Evolutionary conservation across 2,329 filamentous ascomycete genomes (phyloP).

Genomic region (Nigrospora oryzae): DNA sequence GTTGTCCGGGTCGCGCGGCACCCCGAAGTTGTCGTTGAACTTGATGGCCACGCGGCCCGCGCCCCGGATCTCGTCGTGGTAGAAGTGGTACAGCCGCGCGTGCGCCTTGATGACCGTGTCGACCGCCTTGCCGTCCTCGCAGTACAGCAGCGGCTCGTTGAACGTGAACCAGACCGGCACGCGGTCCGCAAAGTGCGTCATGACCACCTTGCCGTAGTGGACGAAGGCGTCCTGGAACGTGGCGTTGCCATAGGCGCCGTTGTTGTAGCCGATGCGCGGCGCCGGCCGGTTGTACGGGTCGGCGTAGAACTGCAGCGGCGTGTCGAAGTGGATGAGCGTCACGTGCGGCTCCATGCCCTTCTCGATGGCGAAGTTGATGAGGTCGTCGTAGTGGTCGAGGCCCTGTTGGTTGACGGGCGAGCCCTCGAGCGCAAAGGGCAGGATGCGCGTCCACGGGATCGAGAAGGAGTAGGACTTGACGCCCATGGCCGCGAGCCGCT

Average conservation of each 20-base stretch:
- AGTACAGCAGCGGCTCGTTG: constrained; percentile 37
- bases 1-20: constrained; percentile 31
- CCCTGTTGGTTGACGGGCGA: constrained; percentile 42
- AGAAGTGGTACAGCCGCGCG: constrained; percentile 41
- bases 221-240: constrained; percentile 41
- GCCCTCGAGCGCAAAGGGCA: constrained; percentile 40
- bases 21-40: constrained; percentile 40
- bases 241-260: constrained; percentile 34
- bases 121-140: constrained; percentile 9
- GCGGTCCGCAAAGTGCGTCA: constrained; percentile 41
- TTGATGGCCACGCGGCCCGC: constrained; percentile 41
- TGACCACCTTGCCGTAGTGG: constrained; percentile 42
- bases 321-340: constrained; percentile 41
- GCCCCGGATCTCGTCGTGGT: constrained; percentile 43
- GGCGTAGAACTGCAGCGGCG: constrained; percentile 31
- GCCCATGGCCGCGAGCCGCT: constrained; percentile 40
- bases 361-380: constrained; percentile 39
- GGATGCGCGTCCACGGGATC: constrained; percentile 41
- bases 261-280: constrained; percentile 27
- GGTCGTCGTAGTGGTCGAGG: constrained; percentile 44
- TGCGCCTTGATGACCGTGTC: constrained; percentile 37
- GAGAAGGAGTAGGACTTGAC: constrained; percentile 43
- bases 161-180: constrained; percentile 45
- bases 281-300: constrained; percentile 17
- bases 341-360: constrained; percentile 40